A percentile compares a stretch with the other conserved stretches of the same genome.
These are phyloP conservation scores for Microdochium bolleyi DNA, from an alignment of 2,329 filamentous ascomycete genomes.

Conservation along the genomic window DNA sequence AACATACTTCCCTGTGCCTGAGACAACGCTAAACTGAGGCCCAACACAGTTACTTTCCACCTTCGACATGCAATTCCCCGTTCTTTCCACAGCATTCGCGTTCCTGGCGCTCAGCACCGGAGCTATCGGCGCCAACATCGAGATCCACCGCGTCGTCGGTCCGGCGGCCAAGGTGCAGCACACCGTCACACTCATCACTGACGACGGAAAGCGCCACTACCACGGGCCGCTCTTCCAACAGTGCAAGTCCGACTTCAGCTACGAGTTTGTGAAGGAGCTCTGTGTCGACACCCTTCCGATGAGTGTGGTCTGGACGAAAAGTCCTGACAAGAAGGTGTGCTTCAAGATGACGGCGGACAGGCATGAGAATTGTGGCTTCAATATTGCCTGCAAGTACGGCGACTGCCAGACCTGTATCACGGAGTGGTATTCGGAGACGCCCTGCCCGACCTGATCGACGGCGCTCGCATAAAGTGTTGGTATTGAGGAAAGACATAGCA, in stretches of 20 bases:
- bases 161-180: not conserved
- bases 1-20: too few relatives aligned
- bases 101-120: not conserved
- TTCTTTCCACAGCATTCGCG: not conserved
- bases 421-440: not conserved
- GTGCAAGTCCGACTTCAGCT: not conserved
- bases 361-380: not conserved
- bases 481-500: too few relatives aligned
- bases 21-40: too few relatives aligned
- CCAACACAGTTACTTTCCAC: not conserved
- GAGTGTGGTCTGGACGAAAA: not conserved
- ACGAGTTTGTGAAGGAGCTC: not conserved
- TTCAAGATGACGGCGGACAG: not conserved
- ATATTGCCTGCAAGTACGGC: not conserved
- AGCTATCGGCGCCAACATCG: not conserved
- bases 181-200: not conserved
- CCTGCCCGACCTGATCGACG: not conserved
- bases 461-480: too few relatives aligned
- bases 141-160: not conserved
- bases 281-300: not conserved
- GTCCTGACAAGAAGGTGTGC: not conserved
- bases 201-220: not conserved
- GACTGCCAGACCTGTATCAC: not conserved
- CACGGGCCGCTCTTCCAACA: not conserved
- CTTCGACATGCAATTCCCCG: not conserved